Evolutionary conservation across 768 basidiomycete genomes (phyloP).

Genomic region (Russula emetica): DNA sequence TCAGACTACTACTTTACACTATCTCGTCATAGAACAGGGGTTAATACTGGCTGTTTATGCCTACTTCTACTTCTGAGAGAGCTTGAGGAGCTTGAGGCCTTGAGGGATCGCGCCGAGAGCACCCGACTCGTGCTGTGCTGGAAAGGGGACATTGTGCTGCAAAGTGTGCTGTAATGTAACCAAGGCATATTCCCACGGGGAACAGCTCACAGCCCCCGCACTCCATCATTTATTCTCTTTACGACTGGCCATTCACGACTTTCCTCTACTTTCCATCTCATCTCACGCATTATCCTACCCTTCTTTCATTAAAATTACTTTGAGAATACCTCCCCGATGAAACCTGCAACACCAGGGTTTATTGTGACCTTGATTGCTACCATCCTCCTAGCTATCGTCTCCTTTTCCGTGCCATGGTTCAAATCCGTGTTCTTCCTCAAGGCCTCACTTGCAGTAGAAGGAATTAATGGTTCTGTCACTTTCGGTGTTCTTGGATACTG

Average conservation of each 20-base stretch:
- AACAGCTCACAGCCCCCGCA: background rate
- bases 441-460: conserved; percentile 51
- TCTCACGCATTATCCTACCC: background rate
- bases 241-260: background rate
- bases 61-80: too few species aligned
- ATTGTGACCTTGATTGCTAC: conserved; percentile 77
- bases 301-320: background rate
- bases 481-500: conserved; percentile 94
- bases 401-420: conserved; percentile 87
- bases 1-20: too few species aligned
- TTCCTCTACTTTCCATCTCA: background rate
- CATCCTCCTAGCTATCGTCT: conserved; percentile 74
- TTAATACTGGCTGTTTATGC: too few species aligned
- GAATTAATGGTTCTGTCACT: conserved; percentile 57
- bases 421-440: conserved; percentile 88
- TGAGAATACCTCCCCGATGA: conserved; percentile 42
- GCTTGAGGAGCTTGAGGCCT: too few species aligned
- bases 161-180: background rate
- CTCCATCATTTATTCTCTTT: background rate
- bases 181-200: conserved; percentile 4
- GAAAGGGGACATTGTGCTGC: too few species aligned
- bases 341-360: conserved; percentile 89
- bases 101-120: too few species aligned
- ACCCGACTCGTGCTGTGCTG: too few species aligned
- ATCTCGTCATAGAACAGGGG: too few species aligned